Evolutionary conservation across 257 asterid species (phyloP), one percentile per base, ranked within the genome.

Genomic region (Solanum neorickii): DNA sequence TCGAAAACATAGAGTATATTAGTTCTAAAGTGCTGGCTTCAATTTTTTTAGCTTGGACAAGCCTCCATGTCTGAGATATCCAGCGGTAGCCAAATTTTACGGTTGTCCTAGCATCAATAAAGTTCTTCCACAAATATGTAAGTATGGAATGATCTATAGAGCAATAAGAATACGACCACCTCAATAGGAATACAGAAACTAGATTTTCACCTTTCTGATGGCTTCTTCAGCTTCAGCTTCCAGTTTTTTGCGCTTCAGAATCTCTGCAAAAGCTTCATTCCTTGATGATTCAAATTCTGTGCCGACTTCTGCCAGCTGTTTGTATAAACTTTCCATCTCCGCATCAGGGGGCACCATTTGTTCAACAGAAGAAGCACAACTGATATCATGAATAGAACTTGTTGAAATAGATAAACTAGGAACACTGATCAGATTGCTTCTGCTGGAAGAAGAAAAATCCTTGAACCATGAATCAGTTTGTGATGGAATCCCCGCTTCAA

Each of bases 151-250:
- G 84, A 16, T 78, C 42, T 78, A 13, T 16, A 47, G 84, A 78
- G 84, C 66, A 46, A 78, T 29, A 46, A 46, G 84, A 78, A 78
- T 78, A 47, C 3, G 6, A 18, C 9, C 18, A 15, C 84, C 84
- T 44, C 68, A 16, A 27, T 49, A 29, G 44, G 68, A 80, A 80
- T 49, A 47, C 29, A 47, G 66, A 80, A 49, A 80, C 85, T 49
- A 16, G 85, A 31, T 20, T 68, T 60, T 87, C 47, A 94, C 98
- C 97, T 92, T 88, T 66, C 82, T 88, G 85, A 90, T 89, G 73
- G 91, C 90, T 89, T 92, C 93, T 39, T 86, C 87, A 73, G 94
- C 94, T 88, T 91, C 90, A 78, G 88, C 91, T 93, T 93, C 98
- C 88, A 89, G 88, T n/a, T 90, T 89, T 56, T 76, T 91, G 69